A percentile compares a stretch with the other conserved stretches of the same genome.
phyloP scores from a whole-genome alignment of 2,329 filamentous ascomycete species.

The Metarhizium robertsii region DNA sequence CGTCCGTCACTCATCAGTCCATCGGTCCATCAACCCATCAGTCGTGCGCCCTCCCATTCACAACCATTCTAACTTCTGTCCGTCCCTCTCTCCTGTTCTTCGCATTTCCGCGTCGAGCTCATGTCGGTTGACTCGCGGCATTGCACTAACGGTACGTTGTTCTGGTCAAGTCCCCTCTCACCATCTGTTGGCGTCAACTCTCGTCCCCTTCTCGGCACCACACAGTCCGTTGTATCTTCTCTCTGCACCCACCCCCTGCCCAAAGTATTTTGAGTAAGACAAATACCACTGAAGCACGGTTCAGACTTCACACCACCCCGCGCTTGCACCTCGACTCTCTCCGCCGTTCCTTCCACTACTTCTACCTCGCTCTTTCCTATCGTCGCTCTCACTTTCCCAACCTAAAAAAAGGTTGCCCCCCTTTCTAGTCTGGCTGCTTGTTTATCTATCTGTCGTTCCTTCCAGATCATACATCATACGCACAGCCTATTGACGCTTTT shows the following conservation, averaged over 20 bases:
- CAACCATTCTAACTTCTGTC: not conserved
- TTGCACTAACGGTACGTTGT: not conserved
- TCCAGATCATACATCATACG: not conserved
- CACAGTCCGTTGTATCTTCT: too few relatives aligned
- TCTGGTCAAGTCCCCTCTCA: not conserved
- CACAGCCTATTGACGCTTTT: not conserved
- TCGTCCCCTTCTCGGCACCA: not conserved
- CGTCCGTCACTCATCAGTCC: not conserved
- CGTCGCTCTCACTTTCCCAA: not conserved
- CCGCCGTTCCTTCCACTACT: not conserved
- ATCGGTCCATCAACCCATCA: not conserved
- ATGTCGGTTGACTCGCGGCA: not conserved
- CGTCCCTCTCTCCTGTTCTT: not conserved
- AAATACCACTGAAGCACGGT: too few relatives aligned
- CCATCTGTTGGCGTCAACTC: not conserved
- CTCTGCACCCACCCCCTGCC: not conserved
- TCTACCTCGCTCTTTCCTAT: slow-evolving; percentile 1
- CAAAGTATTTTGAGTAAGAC: not conserved
- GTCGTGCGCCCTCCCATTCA: not conserved
- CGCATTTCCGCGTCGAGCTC: not conserved
- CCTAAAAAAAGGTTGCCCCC: not conserved
- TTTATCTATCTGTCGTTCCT: not conserved
- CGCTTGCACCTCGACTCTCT: not conserved
- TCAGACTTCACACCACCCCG: not conserved
- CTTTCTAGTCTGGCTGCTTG: not conserved